Evolutionary conservation across 2,329 filamentous ascomycete species (phyloP), one percentile per base, ranked within the genome.

Genomic region (Alternaria dauci): DNA sequence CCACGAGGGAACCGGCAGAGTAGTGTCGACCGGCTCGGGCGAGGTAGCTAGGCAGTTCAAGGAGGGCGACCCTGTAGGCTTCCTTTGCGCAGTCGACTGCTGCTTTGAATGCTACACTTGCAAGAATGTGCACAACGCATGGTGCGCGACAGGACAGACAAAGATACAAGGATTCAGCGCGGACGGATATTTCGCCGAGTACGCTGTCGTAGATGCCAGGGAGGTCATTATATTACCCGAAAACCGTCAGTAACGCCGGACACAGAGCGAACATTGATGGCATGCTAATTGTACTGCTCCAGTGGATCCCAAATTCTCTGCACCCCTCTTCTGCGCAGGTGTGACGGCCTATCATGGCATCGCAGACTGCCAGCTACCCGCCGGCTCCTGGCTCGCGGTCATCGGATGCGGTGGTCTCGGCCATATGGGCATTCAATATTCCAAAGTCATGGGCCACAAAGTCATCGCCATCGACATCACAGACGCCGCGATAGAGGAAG

Each of bases 21-120:
- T 77, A 18, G 71, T 72, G 3, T 38, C 58, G 8, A 66, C 66
- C 4, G 72, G 71, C 16, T 71, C 71, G 3, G 66, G 71, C 25
- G 68, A 62, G 5, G 44, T 59, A 1, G 75, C 73, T 5, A 64
- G 58, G 34, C 66, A 68, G 11, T 78, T 77, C 69, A 74, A 74
- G 44, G 54, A 61, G 36, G 71, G 72, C 7, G 75, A 78, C 51
- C 44, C 66, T n/a, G 71, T 78, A 7, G 75, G 75, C 2, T 76
- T 78, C 53, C 52, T 78, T 1, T 74, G 73, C 44, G 70, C 75
- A 1, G 63, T 72, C 8, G 73, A 76, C 6, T 78, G 71, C 58
- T 78, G 74, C 53, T 76, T 75, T 32, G 71, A 73, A 8, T 77
- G 74, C 60, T 47, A 69, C 28, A 61, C 63, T 8, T 78, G 75